phyloP scores from a whole-genome alignment of 108 stramenopile species.

The Phaeodactylum tricornutum region DNA sequence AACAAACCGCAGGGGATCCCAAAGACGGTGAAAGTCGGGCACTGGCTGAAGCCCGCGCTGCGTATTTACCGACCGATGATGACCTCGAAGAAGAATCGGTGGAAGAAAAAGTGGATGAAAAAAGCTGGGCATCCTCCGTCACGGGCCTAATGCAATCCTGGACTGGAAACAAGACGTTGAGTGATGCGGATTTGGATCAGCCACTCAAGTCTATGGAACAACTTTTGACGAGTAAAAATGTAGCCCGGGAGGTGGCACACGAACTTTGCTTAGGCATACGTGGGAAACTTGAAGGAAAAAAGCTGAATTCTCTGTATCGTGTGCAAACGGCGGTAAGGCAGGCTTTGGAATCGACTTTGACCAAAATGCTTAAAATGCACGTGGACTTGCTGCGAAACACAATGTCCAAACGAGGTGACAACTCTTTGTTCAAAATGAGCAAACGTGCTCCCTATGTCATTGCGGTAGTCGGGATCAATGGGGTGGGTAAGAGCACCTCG shows the following conservation, averaged over 20 bases:
- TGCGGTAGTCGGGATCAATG: conserved; percentile 95
- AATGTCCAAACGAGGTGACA: conserved; percentile 4
- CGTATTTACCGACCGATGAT: conserved; percentile 74
- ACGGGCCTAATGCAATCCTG: conserved; percentile 43
- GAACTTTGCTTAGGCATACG: conserved; percentile 57
- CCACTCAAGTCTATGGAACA: conserved; percentile 78
- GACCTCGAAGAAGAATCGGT: conserved; percentile 50
- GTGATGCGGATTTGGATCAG: conserved; percentile 54
- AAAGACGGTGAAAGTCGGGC: conserved; percentile 27
- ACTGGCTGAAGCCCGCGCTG: conserved; percentile 76
- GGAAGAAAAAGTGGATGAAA: conserved; percentile 25
- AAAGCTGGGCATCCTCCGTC: conserved; percentile 39
- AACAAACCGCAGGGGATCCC: conserved; percentile 21
- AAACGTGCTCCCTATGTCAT: conserved; percentile 68
- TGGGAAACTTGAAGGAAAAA: conserved; percentile 51
- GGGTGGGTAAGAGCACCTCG: conserved; percentile 85
- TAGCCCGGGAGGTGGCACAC: conserved; percentile 75
- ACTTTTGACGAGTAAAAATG: conserved; percentile 82
- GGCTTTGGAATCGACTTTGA: conserved; percentile 64
- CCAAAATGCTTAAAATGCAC: conserved; percentile 36
- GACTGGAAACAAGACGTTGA: conserved; percentile 46
- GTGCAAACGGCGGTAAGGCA: conserved; percentile 78
- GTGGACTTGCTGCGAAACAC: conserved; percentile 11
- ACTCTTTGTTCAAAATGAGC: conserved; percentile 27
- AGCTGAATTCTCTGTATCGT: conserved; percentile 48